Base-by-base conservation (phyloP, 805 yeast species). In the Nematodospora valgi region DNA sequence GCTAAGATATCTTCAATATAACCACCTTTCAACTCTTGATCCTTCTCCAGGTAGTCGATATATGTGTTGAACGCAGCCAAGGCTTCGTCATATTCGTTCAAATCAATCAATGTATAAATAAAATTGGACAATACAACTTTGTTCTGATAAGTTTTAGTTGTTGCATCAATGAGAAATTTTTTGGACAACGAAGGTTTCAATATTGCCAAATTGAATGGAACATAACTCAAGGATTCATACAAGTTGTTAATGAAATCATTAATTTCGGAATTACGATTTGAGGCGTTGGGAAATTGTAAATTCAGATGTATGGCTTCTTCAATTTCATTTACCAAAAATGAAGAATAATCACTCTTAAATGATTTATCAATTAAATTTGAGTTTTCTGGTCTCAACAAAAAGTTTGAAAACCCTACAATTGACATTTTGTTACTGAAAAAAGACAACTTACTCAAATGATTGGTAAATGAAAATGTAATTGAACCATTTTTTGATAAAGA, bases 31-130 rank as follows among this genome's bases (percentile, higher is more conserved):
- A 59, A 66, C 22, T 54, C 52, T 41, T 54, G 52, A 11, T 62
- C 67, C 26, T 55, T 59, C 12, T 56, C 54, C 7, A 59, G 38
- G 42, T 68, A 68, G 14, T 48, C 41, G 6, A 51, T 44, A 39
- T 56, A 67, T 1, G 72, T 64, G 22, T 57, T 58, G 37, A 66
- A 58, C 0, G 70, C 70, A 6, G 68, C 68, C 34, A 60, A 49
- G 1, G 72, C 73, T 41, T 68, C 72, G 38, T 68, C 73, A 39
- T 53, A 61, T 38, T 67, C 70, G 6, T 51, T 45, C 32, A 55
- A 43, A 12, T 60, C 62, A 13, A 65, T 43, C 29, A 65, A 51
- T 1, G 58, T 46, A 29, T 54, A 47, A 18, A 67, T 56, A 27
- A 58, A 52, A 34, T 54, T 54, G 8, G 54, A 43, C 17, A 65